Percentiles rank a stretch among this genome's conserved stretches.
Conservation (phyloP, 306 rosid species). For the apple (Malus domestica) region ASM211411v1 NC_041803.1:15007001-15007500, state of each 20-base stretch:
- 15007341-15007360: neutral
- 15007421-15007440: constrained; percentile 74
- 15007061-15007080: neutral
- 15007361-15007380: neutral
- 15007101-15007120: neutral
- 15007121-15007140: neutral
- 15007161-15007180: neutral
- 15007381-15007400: constrained; percentile 20
- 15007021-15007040: neutral
- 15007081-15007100: neutral
- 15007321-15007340: neutral
- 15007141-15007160: neutral
- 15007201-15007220: neutral
- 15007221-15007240: neutral
- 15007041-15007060: neutral
- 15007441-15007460: constrained; percentile 71
- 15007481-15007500: constrained; percentile 64
- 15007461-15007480: constrained; percentile 79
- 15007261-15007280: neutral
- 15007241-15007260: neutral
- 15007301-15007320: neutral
- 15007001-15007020: neutral
- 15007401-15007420: constrained; percentile 92
- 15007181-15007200: neutral
- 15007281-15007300: neutral